Evolutionary conservation across 1,284 basidiomycete species (phyloP).

Genomic region (Boletus smithii): DNA sequence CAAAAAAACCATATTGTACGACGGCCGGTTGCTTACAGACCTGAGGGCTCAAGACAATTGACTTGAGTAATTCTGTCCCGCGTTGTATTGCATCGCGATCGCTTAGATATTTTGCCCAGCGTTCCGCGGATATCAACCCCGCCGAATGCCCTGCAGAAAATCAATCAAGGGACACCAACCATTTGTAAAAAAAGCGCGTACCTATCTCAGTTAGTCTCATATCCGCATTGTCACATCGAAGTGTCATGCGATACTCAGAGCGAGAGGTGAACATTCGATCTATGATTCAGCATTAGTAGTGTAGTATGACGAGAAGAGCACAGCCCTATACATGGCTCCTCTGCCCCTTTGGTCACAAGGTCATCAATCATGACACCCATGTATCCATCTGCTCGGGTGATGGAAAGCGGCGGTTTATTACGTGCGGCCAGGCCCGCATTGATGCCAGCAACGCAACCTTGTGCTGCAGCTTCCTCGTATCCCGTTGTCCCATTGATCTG

Average conservation of each 20-base stretch:
- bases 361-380: slow-evolving; percentile 91
- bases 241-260: slow-evolving; percentile 84
- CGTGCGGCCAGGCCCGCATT: slow-evolving; percentile 78
- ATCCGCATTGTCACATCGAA: slow-evolving; percentile 88
- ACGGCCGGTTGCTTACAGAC: slow-evolving; percentile 32
- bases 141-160: slow-evolving; percentile 43
- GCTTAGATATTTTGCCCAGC: slow-evolving; percentile 56
- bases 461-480: slow-evolving; percentile 89
- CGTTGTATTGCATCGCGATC: slow-evolving; percentile 51
- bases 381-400: slow-evolving; percentile 82
- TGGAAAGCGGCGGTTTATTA: slow-evolving; percentile 51
- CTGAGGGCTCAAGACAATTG: slow-evolving; percentile 55
- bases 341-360: slow-evolving; percentile 80
- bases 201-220: slow-evolving; percentile 74
- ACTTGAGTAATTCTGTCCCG: slow-evolving; percentile 51
- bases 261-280: slow-evolving; percentile 93
- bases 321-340: slow-evolving; percentile 71
- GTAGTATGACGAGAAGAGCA: not conserved
- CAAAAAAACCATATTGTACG: not conserved
- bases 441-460: slow-evolving; percentile 80
- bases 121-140: slow-evolving; percentile 60
- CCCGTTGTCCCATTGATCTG: slow-evolving; percentile 92
- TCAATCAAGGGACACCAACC: not conserved
- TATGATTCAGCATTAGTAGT: slow-evolving; percentile 31
- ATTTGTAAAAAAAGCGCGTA: slow-evolving; percentile 18